phyloP scores from a whole-genome alignment of 768 basidiomycete species.

The Multifurca ochricompacta region DNA sequence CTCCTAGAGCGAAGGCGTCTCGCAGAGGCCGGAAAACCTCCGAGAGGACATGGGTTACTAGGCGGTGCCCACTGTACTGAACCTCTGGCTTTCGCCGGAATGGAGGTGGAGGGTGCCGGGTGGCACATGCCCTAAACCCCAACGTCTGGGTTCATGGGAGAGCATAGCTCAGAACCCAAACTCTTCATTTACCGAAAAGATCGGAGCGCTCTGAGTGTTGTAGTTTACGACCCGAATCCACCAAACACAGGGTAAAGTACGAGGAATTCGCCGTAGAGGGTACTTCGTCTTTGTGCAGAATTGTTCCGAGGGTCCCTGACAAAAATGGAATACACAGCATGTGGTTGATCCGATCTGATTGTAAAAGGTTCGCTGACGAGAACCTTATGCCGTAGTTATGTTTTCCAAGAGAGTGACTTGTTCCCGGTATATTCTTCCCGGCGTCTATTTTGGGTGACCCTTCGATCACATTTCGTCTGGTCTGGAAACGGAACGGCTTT shows the following conservation, averaged over 20 bases:
- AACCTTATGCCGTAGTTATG: background rate
- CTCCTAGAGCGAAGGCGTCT: background rate
- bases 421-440: background rate
- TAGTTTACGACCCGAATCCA: background rate
- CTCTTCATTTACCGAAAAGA: background rate
- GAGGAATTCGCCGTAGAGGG: background rate
- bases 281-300: background rate
- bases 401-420: background rate
- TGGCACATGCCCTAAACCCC: background rate
- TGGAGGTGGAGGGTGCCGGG: background rate
- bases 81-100: background rate
- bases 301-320: background rate
- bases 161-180: background rate
- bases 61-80: background rate
- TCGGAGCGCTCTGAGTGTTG: slow-evolving; percentile 3
- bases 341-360: background rate
- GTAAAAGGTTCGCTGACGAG: slow-evolving; percentile 16
- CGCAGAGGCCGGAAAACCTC: background rate
- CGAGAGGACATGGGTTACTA: background rate
- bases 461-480: too few species aligned
- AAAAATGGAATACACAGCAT: background rate
- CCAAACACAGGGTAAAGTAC: background rate
- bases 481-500: background rate
- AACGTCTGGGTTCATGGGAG: background rate
- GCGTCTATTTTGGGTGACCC: background rate